These are phyloP conservation scores for Kazachstania viticola DNA, from an alignment of 805 yeast genomes.

Conservation along the genomic window DNA sequence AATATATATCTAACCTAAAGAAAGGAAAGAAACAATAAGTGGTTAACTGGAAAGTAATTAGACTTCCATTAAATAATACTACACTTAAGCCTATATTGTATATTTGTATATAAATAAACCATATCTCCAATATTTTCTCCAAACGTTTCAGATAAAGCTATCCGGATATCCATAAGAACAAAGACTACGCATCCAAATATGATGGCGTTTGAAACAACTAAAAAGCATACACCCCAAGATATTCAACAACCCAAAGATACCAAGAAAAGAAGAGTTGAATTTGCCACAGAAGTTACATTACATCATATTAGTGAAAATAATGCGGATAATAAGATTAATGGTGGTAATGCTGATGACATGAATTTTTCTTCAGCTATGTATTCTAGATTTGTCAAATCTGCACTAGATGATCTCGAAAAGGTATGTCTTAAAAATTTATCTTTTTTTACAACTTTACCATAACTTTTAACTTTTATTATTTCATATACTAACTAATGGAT, in stretches of 20 bases:
- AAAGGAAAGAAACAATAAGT: no score
- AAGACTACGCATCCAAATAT: conserved; percentile 7
- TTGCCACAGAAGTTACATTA: conserved; percentile 17
- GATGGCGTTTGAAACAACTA: conserved; percentile 24
- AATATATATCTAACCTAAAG: no score
- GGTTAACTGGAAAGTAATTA: no score
- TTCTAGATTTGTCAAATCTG: conserved; percentile 44
- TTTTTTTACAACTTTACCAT: no score
- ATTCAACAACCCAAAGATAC: conserved; percentile 8
- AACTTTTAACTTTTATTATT: neutral
- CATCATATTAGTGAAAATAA: conserved; percentile 5
- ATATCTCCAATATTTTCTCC: no score
- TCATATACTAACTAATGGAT: no score
- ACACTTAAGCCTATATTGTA: no score
- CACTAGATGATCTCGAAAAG: conserved; percentile 57
- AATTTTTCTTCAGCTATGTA: conserved; percentile 28
- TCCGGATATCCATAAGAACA: no score
- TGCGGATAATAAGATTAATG: conserved; percentile 2
- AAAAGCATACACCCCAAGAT: conserved; percentile 15
- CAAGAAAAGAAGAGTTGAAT: conserved; percentile 25
- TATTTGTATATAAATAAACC: no score
- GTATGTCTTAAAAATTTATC: conserved; percentile 30
- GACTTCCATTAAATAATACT: no score
- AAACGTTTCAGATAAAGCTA: no score
- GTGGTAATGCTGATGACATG: conserved; percentile 7